phyloP scores from a whole-genome alignment of 768 basidiomycete species.

The Suillus fuscotomentosus region DNA sequence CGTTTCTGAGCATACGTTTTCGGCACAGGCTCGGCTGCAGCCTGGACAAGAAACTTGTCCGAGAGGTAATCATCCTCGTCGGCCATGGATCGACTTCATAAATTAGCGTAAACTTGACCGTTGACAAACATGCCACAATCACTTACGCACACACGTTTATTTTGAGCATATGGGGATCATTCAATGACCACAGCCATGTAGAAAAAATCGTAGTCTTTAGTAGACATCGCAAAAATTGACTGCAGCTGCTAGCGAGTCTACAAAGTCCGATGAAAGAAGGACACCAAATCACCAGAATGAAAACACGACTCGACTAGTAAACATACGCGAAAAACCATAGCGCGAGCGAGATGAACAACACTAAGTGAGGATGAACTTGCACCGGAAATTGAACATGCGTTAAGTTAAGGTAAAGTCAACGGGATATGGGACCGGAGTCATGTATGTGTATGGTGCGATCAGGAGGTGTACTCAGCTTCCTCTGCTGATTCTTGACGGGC shows the following conservation, averaged over 20 bases:
- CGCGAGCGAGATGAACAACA: slow-evolving; percentile 24
- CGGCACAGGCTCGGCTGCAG: slow-evolving; percentile 34
- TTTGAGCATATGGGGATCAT: slow-evolving; percentile 10
- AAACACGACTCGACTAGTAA: slow-evolving; percentile 29
- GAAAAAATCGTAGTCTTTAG: slow-evolving; percentile 26
- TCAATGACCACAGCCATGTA: slow-evolving; percentile 20
- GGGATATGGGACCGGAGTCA: slow-evolving; percentile 20
- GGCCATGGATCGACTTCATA: slow-evolving; percentile 45
- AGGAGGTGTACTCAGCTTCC: slow-evolving; percentile 31
- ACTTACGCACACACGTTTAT: background rate
- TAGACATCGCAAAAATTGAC: slow-evolving; percentile 25
- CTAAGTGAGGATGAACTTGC: slow-evolving; percentile 30
- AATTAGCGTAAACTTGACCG: background rate
- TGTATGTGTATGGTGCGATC: slow-evolving; percentile 9
- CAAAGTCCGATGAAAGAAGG: slow-evolving; percentile 26
- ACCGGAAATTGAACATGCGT: slow-evolving; percentile 20
- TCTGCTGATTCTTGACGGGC: slow-evolving; percentile 46
- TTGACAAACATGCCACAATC: slow-evolving; percentile 20
- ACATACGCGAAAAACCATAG: slow-evolving; percentile 38
- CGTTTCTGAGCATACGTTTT: slow-evolving; percentile 73
- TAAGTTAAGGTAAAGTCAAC: slow-evolving; percentile 28
- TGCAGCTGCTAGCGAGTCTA: slow-evolving; percentile 28
- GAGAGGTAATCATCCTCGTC: slow-evolving; percentile 88
- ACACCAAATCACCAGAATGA: slow-evolving; percentile 43
- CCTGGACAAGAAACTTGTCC: slow-evolving; percentile 71